These are phyloP conservation scores for Colletotrichum paranaense DNA, from an alignment of 2,329 filamentous ascomycete genomes.

Conservation along the genomic window DNA sequence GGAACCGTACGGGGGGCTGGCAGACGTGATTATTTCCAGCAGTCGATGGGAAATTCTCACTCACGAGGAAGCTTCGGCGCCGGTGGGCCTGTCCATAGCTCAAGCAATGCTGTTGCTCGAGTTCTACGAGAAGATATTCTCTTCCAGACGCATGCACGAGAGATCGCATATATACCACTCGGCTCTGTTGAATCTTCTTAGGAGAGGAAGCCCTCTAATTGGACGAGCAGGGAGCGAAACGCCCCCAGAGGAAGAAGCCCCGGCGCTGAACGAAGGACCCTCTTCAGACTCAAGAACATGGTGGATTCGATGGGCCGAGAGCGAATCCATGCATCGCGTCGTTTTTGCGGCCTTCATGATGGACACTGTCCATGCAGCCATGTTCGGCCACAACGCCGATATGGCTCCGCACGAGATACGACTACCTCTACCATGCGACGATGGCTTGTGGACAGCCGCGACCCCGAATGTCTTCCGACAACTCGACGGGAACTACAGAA, in stretches of 20 bases:
- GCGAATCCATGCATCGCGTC: constrained; percentile 86
- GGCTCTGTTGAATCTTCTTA: constrained; percentile 85
- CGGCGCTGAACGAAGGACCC: constrained; percentile 31
- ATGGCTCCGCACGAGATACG: constrained; percentile 94
- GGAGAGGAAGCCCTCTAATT: constrained; percentile 86
- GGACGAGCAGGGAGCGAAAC: constrained; percentile 83
- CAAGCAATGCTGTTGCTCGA: constrained; percentile 87
- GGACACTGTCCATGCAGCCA: constrained; percentile 88
- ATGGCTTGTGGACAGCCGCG: constrained; percentile 85
- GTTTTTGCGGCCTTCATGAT: constrained; percentile 92
- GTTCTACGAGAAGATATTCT: constrained; percentile 93
- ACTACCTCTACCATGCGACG: constrained; percentile 86
- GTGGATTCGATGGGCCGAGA: constrained; percentile 91
- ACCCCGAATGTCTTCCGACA: constrained; percentile 81
- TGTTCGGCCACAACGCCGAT: constrained; percentile 90
- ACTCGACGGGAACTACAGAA: constrained; percentile 79
- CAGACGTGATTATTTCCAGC: constrained; percentile 73
- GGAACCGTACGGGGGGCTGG: constrained; percentile 58
- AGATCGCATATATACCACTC: constrained; percentile 91
- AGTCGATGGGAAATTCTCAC: constrained; percentile 88
- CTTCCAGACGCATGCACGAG: constrained; percentile 84
- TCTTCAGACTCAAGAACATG: constrained; percentile 61
- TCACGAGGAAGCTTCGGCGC: constrained; percentile 83
- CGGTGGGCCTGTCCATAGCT: constrained; percentile 88
- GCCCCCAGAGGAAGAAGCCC: constrained; percentile 71